Base-by-base conservation (phyloP, 257 asterid species). In the Knoxia roxburghii region DNA sequence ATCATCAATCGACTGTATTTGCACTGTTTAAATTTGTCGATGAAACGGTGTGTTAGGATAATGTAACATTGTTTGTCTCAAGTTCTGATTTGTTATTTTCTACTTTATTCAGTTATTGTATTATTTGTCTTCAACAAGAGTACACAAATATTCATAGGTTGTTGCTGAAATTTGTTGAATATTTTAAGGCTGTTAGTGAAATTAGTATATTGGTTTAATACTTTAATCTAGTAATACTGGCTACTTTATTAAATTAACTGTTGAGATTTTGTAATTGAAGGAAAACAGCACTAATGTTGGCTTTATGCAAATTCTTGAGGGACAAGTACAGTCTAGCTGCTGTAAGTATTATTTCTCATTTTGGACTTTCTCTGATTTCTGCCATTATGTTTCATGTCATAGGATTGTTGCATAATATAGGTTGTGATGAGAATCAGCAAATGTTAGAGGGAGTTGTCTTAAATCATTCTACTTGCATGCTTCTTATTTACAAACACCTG, bases 291-390 rank as follows among this genome's bases (percentile, higher is more conserved):
- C 67, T 92, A 72, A 92, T 92, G 98, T 77, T 92, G 55, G 96
- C 94, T 57, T 73, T 89, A 74, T 89, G 97, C 75, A 85, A 85
- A 61, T 26, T 62, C 71, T 84, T 92, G 13, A 88, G 96, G 78
- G 97, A 89, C 72, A 84, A 81, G 69, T 92, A 92, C 84, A 89
- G 96, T 72, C 96, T 92, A 65, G 98, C 97, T 43, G 97, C 96
- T 78, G 97, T 92, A 82, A 48, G 96, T 83, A 69, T 51, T 33
- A 5, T 6, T n/a, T 21, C 21, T 23, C 4, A 43, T 26, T 52
- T 63, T 39, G 17, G 35, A 45, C 24, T 33, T 33, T 26, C 40
- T 12, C 33, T 41, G 40, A 4, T 52, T 21, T 46, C 18, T 39
- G 15, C 41, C 43, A 21, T 45, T 27, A 21, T 21, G 9, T 10